Percentiles rank a stretch among this genome's conserved stretches.
Evolutionary conservation across 306 rosid genomes (phyloP).

Genomic region (Trifolium pratense): DNA sequence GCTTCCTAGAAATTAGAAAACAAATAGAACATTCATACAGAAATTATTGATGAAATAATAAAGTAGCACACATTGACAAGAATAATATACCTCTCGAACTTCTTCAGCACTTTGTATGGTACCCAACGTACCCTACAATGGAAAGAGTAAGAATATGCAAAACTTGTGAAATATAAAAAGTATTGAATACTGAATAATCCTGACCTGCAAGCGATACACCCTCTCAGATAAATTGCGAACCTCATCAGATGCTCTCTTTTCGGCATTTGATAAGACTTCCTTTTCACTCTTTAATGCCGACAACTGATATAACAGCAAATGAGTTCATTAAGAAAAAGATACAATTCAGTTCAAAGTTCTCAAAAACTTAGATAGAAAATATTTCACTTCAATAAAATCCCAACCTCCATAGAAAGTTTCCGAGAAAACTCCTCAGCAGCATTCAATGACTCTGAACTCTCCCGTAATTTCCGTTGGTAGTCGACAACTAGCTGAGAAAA

Average conservation of each 20-base stretch:
- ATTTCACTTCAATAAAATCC: slow-evolving; percentile 3
- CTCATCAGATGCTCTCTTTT: slow-evolving; percentile 88
- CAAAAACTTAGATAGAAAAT: not conserved
- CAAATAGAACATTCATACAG: slow-evolving; percentile 23
- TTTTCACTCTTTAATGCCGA: slow-evolving; percentile 77
- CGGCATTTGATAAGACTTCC: slow-evolving; percentile 84
- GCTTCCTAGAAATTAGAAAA: slow-evolving; percentile 69
- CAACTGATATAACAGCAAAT: slow-evolving; percentile 50
- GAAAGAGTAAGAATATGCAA: slow-evolving; percentile 45
- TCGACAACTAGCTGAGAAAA: slow-evolving; percentile 84
- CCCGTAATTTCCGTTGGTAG: slow-evolving; percentile 84
- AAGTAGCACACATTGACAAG: slow-evolving; percentile 10
- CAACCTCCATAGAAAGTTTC: slow-evolving; percentile 86
- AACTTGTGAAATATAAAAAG: not conserved
- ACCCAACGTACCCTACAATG: slow-evolving; percentile 77
- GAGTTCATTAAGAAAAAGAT: slow-evolving; percentile 15
- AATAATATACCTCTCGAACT: slow-evolving; percentile 74
- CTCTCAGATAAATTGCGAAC: slow-evolving; percentile 81
- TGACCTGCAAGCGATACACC: slow-evolving; percentile 83
- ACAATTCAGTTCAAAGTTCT: not conserved
- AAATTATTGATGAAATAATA: slow-evolving; percentile 10
- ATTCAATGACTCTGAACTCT: slow-evolving; percentile 76
- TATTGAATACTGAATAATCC: slow-evolving; percentile 8
- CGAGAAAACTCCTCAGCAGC: slow-evolving; percentile 73
- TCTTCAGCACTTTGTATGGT: slow-evolving; percentile 85